These are phyloP conservation scores for Ophiocordyceps camponoti-leonardi DNA, from an alignment of 2,329 filamentous ascomycete species.

Conservation along the genomic window DNA sequence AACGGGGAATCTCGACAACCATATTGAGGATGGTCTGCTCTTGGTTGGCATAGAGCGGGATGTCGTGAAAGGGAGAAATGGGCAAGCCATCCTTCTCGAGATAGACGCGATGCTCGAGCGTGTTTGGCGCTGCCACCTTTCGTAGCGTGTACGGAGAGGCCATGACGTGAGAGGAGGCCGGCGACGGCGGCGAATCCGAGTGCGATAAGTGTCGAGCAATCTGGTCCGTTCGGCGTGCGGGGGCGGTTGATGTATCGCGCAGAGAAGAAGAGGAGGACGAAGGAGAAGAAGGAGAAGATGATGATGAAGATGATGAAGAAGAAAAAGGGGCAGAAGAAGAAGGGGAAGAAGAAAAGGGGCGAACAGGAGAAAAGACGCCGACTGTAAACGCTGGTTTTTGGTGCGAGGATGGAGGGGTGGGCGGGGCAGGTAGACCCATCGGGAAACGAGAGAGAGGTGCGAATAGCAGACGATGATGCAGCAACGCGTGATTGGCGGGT, in stretches of 20 bases:
- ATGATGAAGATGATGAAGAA: not conserved
- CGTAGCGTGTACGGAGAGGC: conserved; percentile 55
- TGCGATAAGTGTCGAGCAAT: conserved; percentile 35
- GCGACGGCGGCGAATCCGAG: not conserved
- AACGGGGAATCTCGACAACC: conserved; percentile 97
- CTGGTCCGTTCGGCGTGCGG: conserved; percentile 27
- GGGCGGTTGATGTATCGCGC: conserved; percentile 26
- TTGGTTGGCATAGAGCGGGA: conserved; percentile 92
- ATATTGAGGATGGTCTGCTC: conserved; percentile 97
- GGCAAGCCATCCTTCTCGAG: conserved; percentile 94
- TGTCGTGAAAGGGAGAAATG: conserved; percentile 94
- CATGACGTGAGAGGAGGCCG: conserved; percentile 21
- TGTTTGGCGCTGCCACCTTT: conserved; percentile 82
- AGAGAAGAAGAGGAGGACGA: conserved; percentile 4
- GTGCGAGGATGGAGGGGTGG: not conserved
- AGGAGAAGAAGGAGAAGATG: conserved; percentile 6
- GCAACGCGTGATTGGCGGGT: not conserved
- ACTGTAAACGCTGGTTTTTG: conserved; percentile 5
- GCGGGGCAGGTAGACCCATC: not conserved
- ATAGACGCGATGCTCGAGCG: conserved; percentile 92
- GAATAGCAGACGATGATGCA: not conserved
- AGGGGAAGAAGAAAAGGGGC: not conserved
- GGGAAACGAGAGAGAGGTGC: not conserved
- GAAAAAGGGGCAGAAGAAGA: conserved; percentile 3
- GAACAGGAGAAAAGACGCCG: conserved; percentile 22